Conservation (phyloP, 2,329 filamentous ascomycete species). For the Ophiostoma quercus region DNA sequence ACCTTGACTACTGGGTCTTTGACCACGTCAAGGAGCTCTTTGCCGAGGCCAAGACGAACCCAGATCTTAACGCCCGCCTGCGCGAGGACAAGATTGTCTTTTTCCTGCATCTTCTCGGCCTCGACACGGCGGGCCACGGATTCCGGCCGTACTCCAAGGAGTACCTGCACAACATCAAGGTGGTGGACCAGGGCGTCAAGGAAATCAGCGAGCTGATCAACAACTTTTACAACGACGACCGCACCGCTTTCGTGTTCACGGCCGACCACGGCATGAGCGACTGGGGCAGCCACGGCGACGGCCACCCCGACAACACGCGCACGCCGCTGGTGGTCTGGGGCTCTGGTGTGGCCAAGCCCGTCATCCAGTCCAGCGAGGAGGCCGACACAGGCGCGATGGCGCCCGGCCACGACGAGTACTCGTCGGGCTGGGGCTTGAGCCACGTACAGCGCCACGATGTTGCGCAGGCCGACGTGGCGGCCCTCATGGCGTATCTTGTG, state of each 20-base stretch:
- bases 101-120: conserved; percentile 85
- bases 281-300: conserved; percentile 97
- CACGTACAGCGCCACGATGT: conserved; percentile 84
- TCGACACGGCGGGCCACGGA: conserved; percentile 84
- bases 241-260: conserved; percentile 94
- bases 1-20: conserved; percentile 92
- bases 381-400: conserved; percentile 42
- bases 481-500: conserved; percentile 88
- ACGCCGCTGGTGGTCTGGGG: conserved; percentile 93
- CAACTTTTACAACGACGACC: conserved; percentile 75
- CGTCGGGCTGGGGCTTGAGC: conserved; percentile 79
- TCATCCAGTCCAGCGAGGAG: conserved; percentile 43
- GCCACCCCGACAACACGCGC: conserved; percentile 92
- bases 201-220: conserved; percentile 78
- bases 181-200: conserved; percentile 85
- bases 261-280: conserved; percentile 99
- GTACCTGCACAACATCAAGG: conserved; percentile 88
- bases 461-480: conserved; percentile 85
- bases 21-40: conserved; percentile 88
- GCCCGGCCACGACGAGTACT: conserved; percentile 85
- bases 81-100: conserved; percentile 85
- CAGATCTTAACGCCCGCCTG: conserved; percentile 65
- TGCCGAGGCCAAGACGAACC: conserved; percentile 69
- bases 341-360: conserved; percentile 76
- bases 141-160: conserved; percentile 91